Percentiles rank a stretch among this genome's conserved stretches.
Evolutionary conservation across 1,139 yeast species (phyloP).

Genomic region (Suhomyces maxii): DNA sequence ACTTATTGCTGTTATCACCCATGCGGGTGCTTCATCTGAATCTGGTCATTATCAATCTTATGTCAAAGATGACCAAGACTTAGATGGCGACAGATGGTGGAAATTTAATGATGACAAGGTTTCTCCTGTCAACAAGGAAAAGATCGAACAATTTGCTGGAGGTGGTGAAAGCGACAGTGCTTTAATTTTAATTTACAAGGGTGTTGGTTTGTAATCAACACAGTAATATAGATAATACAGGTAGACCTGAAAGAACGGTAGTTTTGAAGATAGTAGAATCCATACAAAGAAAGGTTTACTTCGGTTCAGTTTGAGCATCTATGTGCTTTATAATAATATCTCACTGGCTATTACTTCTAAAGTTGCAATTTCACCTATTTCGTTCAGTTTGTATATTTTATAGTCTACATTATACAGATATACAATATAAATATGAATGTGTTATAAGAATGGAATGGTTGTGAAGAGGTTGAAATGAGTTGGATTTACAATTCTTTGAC

Average conservation of each 20-base stretch:
- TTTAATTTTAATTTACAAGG: conserved; percentile 79
- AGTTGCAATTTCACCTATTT: too few relatives aligned
- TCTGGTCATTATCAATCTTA: conserved; percentile 97
- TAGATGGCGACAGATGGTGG: conserved; percentile 81
- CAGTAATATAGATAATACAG: not conserved
- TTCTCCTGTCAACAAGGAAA: conserved; percentile 70
- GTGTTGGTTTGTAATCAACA: conserved; percentile 52
- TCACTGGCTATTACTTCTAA: too few relatives aligned
- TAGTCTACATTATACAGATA: too few relatives aligned
- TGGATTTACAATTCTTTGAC: conserved; percentile 32
- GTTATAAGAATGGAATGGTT: not conserved
- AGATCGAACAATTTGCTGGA: conserved; percentile 83
- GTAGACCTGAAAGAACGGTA: too few relatives aligned
- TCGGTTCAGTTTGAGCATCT: too few relatives aligned
- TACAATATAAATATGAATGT: not conserved
- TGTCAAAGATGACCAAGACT: conserved; percentile 66
- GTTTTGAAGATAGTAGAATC: too few relatives aligned
- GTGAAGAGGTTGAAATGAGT: too few relatives aligned
- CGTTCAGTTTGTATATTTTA: too few relatives aligned
- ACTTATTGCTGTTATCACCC: conserved; percentile 81
- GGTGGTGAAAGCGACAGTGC: conserved; percentile 99
- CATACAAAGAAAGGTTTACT: too few relatives aligned
- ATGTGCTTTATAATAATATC: too few relatives aligned
- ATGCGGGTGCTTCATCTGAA: conserved; percentile 94
- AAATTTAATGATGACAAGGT: conserved; percentile 93